A percentile compares a stretch with the other conserved stretches of the same genome.
Evolutionary conservation across 2,329 filamentous ascomycete species (phyloP).

Genomic region (Thelonectria discophora): DNA sequence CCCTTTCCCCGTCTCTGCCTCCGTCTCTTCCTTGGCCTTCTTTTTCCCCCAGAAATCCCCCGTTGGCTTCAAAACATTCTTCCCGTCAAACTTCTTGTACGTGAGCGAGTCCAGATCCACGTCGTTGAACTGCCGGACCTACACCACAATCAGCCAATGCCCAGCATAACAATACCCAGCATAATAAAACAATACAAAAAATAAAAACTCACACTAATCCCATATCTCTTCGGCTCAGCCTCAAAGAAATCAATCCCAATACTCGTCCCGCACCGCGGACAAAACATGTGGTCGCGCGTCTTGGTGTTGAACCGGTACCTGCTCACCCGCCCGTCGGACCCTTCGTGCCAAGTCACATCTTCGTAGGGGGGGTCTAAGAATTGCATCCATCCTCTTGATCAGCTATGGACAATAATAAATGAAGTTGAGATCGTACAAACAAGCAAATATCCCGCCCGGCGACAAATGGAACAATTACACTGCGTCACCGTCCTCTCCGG

Average conservation of each 20-base stretch:
- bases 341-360: constrained; percentile 55
- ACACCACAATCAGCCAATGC: not conserved
- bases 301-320: constrained; percentile 56
- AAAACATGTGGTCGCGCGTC: constrained; percentile 59
- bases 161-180: not conserved
- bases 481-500: constrained; percentile 54
- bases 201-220: constrained; percentile 53
- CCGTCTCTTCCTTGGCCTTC: constrained; percentile 15
- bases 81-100: constrained; percentile 50
- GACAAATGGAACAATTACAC: constrained; percentile 65
- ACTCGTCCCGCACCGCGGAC: constrained; percentile 56
- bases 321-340: constrained; percentile 41
- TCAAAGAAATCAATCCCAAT: constrained; percentile 56
- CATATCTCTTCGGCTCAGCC: constrained; percentile 46
- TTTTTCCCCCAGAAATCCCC: constrained; percentile 50
- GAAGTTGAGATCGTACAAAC: constrained; percentile 56
- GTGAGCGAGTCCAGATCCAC: constrained; percentile 52
- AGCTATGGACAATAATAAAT: no score
- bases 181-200: not conserved
- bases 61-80: constrained; percentile 44
- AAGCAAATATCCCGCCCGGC: constrained; percentile 60
- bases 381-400: no score
- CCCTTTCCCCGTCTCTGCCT: no score
- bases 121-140: constrained; percentile 54
- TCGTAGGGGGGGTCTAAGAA: constrained; percentile 52